A percentile compares a stretch with the other conserved stretches of the same genome.
phyloP scores from a whole-genome alignment of 78 protist species.

The Chrysochromulina tobinii region DNA sequence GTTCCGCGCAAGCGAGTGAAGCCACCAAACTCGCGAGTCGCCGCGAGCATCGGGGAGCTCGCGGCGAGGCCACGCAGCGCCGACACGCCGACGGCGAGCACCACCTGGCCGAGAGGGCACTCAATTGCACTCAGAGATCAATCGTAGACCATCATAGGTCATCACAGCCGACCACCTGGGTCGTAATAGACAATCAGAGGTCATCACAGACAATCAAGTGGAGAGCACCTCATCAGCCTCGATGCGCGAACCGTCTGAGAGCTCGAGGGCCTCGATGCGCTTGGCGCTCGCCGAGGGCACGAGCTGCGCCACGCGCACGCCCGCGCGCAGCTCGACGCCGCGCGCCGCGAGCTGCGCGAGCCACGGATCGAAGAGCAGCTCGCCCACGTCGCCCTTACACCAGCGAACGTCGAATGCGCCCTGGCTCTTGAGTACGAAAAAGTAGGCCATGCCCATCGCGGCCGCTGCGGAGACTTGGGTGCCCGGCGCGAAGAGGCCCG shows the following conservation, averaged over 20 bases:
- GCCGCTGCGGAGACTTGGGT: conserved; percentile 24
- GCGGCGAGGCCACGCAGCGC: not conserved
- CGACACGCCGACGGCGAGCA: not conserved
- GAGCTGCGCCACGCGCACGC: too few species aligned
- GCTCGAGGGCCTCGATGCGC: too few species aligned
- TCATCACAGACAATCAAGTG: too few species aligned
- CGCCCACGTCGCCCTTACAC: conserved; percentile 21
- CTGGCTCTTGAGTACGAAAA: conserved; percentile 28
- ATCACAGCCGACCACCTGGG: too few species aligned
- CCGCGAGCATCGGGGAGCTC: not conserved
- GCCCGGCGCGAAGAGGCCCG: conserved; percentile 30
- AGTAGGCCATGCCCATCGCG: conserved; percentile 38
- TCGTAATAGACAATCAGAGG: too few species aligned
- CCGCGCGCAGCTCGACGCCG: not conserved
- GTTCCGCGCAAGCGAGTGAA: not conserved
- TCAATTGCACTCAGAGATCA: too few species aligned
- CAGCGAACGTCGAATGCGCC: conserved; percentile 35
- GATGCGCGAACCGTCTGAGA: not conserved
- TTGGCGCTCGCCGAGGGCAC: too few species aligned
- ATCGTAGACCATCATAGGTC: too few species aligned
- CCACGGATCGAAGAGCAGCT: conserved; percentile 22
- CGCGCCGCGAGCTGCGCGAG: not conserved
- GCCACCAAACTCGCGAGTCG: not conserved
- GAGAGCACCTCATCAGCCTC: not conserved
- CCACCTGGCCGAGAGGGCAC: not conserved